Conservation (phyloP, 192 early-diverging fungal species). For the Cladochytrium replicatum region DNA sequence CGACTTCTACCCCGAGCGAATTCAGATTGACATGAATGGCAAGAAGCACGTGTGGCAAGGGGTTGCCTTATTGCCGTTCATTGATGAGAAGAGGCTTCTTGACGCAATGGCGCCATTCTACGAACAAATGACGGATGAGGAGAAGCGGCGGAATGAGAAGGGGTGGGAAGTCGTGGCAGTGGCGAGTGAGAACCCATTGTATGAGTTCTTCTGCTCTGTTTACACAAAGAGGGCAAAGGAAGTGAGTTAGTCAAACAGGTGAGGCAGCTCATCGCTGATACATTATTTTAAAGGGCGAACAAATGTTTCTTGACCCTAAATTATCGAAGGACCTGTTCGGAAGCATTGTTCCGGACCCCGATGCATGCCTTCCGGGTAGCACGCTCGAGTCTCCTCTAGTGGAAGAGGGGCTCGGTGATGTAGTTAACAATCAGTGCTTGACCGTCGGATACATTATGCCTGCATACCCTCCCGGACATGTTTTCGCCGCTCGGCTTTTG, state of each 20-base stretch:
- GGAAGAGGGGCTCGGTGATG: conserved; percentile 22
- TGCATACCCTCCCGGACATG: conserved; percentile 5
- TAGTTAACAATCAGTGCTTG: conserved; percentile 20
- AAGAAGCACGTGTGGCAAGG: conserved; percentile 98
- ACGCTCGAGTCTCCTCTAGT: conserved; percentile 36
- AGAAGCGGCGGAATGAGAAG: conserved; percentile 25
- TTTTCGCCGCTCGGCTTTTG: conserved; percentile 22
- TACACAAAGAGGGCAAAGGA: conserved; percentile 14
- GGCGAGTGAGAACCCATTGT: conserved; percentile 19
- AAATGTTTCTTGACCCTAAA: conserved; percentile 20
- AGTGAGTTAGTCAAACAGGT: too few species aligned
- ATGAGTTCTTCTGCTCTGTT: conserved; percentile 30
- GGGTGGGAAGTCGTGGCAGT: conserved; percentile 34
- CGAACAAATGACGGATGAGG: conserved; percentile 28
- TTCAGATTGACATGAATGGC: conserved; percentile 93
- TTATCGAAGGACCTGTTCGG: conserved; percentile 22
- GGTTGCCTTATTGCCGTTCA: conserved; percentile 96
- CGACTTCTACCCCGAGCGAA: conserved; percentile 88
- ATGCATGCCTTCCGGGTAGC: conserved; percentile 33
- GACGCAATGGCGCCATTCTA: conserved; percentile 59
- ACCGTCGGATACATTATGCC: conserved; percentile 38
- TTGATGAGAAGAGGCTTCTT: conserved; percentile 79
- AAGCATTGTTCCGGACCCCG: conserved; percentile 26
- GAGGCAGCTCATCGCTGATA: too few species aligned
- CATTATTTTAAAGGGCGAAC: too few species aligned